Conservation (phyloP, 768 basidiomycete species). For the Boletus rex-veris region DNA sequence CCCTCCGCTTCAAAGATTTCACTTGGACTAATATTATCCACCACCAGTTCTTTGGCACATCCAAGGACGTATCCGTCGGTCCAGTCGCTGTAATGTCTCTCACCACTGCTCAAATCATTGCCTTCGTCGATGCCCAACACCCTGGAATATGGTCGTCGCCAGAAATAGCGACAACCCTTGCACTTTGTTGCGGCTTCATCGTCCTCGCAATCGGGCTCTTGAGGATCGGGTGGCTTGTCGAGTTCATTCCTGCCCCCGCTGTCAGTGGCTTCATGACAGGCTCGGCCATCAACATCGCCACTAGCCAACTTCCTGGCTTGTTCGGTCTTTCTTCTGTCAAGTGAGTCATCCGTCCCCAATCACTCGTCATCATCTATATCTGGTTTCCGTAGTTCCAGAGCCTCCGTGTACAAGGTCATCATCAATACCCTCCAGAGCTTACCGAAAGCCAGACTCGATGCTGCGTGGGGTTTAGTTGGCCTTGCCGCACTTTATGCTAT, state of each 20-base stretch:
- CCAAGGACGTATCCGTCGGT: slow-evolving; percentile 98
- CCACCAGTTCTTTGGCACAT: slow-evolving; percentile 85
- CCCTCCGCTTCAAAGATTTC: background rate
- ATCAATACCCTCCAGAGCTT: slow-evolving; percentile 91
- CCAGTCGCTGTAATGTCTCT: slow-evolving; percentile 99
- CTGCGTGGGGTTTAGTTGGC: slow-evolving; percentile 84
- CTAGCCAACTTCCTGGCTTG: slow-evolving; percentile 84
- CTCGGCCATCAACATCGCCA: slow-evolving; percentile 89
- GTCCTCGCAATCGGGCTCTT: slow-evolving; percentile 86
- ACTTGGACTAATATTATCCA: background rate
- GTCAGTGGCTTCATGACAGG: slow-evolving; percentile 96
- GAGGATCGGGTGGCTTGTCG: slow-evolving; percentile 90
- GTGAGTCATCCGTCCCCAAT: slow-evolving; percentile 41
- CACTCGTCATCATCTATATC: background rate
- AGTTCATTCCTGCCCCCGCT: slow-evolving; percentile 86
- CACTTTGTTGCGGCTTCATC: slow-evolving; percentile 88
- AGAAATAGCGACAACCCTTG: slow-evolving; percentile 78
- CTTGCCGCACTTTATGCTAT: slow-evolving; percentile 69
- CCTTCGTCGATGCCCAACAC: slow-evolving; percentile 50
- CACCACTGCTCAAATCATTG: slow-evolving; percentile 78
- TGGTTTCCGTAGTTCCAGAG: slow-evolving; percentile 63
- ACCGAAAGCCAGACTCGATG: slow-evolving; percentile 67
- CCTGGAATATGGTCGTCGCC: slow-evolving; percentile 61
- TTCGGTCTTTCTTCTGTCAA: slow-evolving; percentile 86
- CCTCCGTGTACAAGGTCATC: slow-evolving; percentile 79